Percentiles rank a stretch among this genome's conserved stretches.
phyloP scores from a whole-genome alignment of 2,329 filamentous ascomycete genomes.

The Neurospora sp. region DNA sequence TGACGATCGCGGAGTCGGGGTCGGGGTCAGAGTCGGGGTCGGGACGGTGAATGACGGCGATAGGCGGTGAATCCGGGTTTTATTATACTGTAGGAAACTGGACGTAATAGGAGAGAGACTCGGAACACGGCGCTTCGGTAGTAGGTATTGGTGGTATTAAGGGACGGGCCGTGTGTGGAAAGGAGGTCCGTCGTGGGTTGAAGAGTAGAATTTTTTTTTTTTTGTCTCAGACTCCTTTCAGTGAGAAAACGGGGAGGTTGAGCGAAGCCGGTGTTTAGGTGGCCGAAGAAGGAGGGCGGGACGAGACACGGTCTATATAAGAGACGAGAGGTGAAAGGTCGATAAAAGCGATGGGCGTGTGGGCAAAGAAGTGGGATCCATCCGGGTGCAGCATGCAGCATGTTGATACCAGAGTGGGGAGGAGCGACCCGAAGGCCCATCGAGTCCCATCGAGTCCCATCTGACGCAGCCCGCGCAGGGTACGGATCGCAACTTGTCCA shows the following conservation, averaged over 20 bases:
- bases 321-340: neutral
- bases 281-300: conserved; percentile 7
- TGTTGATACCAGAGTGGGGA: conserved; percentile 9
- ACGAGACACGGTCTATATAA: conserved; percentile 12
- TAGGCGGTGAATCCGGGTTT: neutral
- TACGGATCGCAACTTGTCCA: neutral
- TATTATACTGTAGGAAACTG: neutral
- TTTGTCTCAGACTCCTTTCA: conserved; percentile 1
- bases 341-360: neutral
- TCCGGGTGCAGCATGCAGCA: conserved; percentile 3
- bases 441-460: neutral
- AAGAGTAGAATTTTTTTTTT: conserved; percentile 2
- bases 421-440: neutral
- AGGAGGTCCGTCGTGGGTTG: neutral
- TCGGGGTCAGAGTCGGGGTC: neutral
- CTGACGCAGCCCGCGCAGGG: conserved; percentile 2
- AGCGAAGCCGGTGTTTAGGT: neutral
- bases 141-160: neutral
- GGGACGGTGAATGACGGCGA: neutral
- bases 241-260: neutral
- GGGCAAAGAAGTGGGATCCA: conserved; percentile 1
- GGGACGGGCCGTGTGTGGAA: neutral
- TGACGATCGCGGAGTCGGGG: neutral
- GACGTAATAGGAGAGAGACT: neutral
- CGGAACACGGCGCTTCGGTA: neutral